Base-by-base conservation (phyloP, 2,329 filamentous ascomycete species). In the Colletotrichum nymphaeae region DNA sequence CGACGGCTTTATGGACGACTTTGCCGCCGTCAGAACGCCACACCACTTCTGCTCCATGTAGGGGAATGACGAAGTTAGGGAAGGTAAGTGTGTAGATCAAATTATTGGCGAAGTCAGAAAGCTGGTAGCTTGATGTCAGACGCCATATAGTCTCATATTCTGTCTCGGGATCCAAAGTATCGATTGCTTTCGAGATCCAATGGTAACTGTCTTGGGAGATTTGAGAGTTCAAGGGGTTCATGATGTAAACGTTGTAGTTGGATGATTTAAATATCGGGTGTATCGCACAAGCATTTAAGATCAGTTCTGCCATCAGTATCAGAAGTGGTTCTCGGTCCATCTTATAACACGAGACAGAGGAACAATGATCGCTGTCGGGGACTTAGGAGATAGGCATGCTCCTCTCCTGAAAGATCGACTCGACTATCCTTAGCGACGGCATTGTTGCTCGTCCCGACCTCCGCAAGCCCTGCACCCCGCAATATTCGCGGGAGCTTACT, bases 11-110 rank as follows among this genome's bases (percentile, higher is more conserved):
- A 22, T 67, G 37, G 28, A 67, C 55, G 1, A 67, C 56, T 53
- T 67, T 67, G 9, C 65, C 65, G 42, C 65, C 65, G 24, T 67
- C 56, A 19, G 55, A 62, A 1, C 65, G 65, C 65, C 65, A 67
- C 6, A 62, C 65, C 0, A 56, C 24, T 19, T 37, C 22, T 2
- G 56, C 37, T 30, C 65, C 65, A n/a, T 62, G 56, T 8, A 28
- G 37, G 1, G 65, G 32, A 0, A 67, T 56, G 28, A 60, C 26
- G 1, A 59, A 59, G 5, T 59, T 59, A 12, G 55, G 55, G 26
- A 52, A 63, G 12, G 59, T 63, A 16, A 63, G 37, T 16, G 60
- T 63, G 42, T 63, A 63, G 16, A 63, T n/a, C 14, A 63, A 42
- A 19, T 63, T 63, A 19, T 52, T 32, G 24, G 24, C 60, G 19